Evolutionary conservation across 108 stramenopile species (phyloP).

Genomic region (Chaetoceros tenuissimus): DNA sequence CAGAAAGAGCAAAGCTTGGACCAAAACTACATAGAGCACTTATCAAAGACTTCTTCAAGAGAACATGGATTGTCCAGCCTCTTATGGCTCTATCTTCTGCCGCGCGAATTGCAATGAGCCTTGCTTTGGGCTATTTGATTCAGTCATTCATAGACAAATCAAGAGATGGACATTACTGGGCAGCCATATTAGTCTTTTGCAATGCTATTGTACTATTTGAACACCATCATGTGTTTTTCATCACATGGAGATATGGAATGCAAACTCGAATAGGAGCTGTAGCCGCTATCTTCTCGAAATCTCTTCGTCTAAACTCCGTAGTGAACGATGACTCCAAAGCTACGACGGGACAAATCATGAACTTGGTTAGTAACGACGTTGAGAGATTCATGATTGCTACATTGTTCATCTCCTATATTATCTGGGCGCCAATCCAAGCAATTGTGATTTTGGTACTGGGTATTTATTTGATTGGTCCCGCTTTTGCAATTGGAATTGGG

Average conservation of each 20-base stretch:
- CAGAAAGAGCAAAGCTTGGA: background rate
- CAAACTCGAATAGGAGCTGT: constrained; percentile 65
- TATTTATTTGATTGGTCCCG: constrained; percentile 50
- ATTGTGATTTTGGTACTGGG: constrained; percentile 71
- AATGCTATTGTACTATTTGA: constrained; percentile 51
- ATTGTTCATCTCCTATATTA: constrained; percentile 57
- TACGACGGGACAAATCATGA: constrained; percentile 72
- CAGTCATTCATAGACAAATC: constrained; percentile 43
- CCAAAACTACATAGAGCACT: constrained; percentile 49
- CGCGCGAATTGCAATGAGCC: constrained; percentile 47
- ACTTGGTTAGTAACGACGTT: constrained; percentile 88
- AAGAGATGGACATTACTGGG: constrained; percentile 43
- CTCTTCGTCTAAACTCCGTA: constrained; percentile 23
- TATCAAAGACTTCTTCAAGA: constrained; percentile 39
- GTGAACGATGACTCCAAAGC: constrained; percentile 12
- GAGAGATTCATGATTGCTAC: constrained; percentile 75
- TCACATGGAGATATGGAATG: constrained; percentile 53
- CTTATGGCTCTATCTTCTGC: constrained; percentile 23
- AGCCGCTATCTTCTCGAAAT: constrained; percentile 71
- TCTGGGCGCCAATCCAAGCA: constrained; percentile 79
- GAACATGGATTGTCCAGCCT: constrained; percentile 57
- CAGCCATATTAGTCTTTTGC: constrained; percentile 43
- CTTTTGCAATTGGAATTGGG: constrained; percentile 80
- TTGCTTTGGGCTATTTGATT: constrained; percentile 59
- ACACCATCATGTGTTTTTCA: constrained; percentile 48